Conservation (phyloP, 2,329 filamentous ascomycete species). For the Pseudogymnoascus sp. region DNA sequence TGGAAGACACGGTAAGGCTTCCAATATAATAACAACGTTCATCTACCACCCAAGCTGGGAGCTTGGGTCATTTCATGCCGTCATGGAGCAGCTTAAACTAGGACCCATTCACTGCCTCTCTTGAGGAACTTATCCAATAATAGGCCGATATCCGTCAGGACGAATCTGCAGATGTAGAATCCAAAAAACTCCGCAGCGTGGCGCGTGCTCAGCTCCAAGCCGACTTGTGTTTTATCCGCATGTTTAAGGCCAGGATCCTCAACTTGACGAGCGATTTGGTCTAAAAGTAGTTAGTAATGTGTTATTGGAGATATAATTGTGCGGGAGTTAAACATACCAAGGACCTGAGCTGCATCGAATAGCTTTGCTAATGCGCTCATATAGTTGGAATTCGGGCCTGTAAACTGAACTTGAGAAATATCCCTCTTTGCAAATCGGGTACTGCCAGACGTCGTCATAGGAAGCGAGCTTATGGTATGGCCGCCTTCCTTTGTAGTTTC, state of each 20-base stretch:
- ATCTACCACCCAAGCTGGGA: background rate
- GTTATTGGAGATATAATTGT: background rate
- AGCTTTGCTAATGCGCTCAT: constrained; percentile 84
- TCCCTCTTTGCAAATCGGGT: constrained; percentile 66
- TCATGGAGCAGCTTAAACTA: constrained; percentile 29
- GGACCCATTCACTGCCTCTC: constrained; percentile 90
- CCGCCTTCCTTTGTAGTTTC: constrained; percentile 50
- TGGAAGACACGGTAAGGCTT: background rate
- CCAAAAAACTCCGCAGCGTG: constrained; percentile 97
- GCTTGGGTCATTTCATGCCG: background rate
- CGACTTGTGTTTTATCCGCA: constrained; percentile 89
- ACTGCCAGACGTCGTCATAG: constrained; percentile 60
- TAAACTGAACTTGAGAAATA: constrained; percentile 60
- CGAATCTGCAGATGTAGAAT: constrained; percentile 93
- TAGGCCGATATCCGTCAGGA: constrained; percentile 73
- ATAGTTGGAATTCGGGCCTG: constrained; percentile 80
- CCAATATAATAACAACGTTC: background rate
- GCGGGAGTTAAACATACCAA: constrained; percentile 58
- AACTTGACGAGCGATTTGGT: constrained; percentile 92
- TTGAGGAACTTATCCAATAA: constrained; percentile 97
- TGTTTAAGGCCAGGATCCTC: constrained; percentile 89
- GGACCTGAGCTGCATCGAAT: constrained; percentile 85
- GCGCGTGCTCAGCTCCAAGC: constrained; percentile 83
- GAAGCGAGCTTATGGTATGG: constrained; percentile 63
- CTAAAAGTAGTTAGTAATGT: constrained; percentile 40